Percentiles rank a stretch among this genome's conserved stretches.
Evolutionary conservation across 2,329 filamentous ascomycete genomes (phyloP).

Genomic region (Pseudohalonectria lignicola): DNA sequence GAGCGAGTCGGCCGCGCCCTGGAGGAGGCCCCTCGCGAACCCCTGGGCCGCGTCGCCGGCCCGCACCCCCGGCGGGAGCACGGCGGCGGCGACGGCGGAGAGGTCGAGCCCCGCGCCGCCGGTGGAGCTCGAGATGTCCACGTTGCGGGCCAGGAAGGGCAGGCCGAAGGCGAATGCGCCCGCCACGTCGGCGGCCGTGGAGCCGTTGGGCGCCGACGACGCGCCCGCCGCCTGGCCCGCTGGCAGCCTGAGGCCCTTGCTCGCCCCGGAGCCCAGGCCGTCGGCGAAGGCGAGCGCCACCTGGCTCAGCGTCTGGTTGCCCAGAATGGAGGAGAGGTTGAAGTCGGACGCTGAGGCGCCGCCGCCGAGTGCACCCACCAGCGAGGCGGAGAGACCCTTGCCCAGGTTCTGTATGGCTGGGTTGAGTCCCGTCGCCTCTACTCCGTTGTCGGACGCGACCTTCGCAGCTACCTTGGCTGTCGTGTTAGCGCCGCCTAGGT

Average conservation of each 20-base stretch:
- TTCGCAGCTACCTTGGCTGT: slow-evolving; percentile 9
- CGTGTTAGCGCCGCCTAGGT: slow-evolving; percentile 7
- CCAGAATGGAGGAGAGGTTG: slow-evolving; percentile 3
- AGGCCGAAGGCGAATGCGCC: slow-evolving; percentile 11
- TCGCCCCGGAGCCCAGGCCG: slow-evolving; percentile 8
- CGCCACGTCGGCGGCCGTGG: slow-evolving; percentile 10
- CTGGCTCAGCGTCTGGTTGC: slow-evolving; percentile 1
- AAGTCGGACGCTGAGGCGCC: neutral
- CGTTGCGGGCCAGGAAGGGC: neutral
- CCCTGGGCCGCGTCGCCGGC: slow-evolving; percentile 20
- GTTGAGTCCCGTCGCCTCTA: slow-evolving; percentile 17
- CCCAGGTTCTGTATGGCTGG: slow-evolving; percentile 16
- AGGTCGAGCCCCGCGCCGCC: neutral
- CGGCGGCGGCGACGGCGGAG: neutral
- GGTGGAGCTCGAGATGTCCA: neutral
- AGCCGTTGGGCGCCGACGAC: slow-evolving; percentile 2
- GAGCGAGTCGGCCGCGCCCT: slow-evolving; percentile 21
- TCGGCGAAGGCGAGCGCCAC: slow-evolving; percentile 6
- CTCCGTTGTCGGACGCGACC: slow-evolving; percentile 14
- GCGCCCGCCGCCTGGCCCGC: no score
- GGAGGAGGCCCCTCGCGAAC: slow-evolving; percentile 21
- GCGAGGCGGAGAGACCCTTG: slow-evolving; percentile 15
- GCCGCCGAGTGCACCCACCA: slow-evolving; percentile 12
- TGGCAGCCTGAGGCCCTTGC: slow-evolving; percentile 9
- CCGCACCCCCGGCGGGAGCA: slow-evolving; percentile 6